Percentiles rank a stretch among this genome's conserved stretches.
Conservation (phyloP, 2,329 filamentous ascomycete species). For the Beauveria medogensis region DNA sequence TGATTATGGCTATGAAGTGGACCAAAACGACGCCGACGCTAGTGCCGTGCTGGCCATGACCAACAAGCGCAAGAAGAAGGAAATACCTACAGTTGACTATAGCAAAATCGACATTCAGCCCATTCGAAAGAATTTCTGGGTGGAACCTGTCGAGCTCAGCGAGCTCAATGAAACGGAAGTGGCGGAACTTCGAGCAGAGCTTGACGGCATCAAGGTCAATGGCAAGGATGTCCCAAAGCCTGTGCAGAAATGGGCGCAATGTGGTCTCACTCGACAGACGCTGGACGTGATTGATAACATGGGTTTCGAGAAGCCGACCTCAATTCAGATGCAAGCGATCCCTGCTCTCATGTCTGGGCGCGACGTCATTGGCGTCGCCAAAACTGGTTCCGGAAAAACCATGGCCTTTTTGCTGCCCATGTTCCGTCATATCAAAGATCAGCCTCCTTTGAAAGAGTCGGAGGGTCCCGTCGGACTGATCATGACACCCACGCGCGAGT, state of each 20-base stretch:
- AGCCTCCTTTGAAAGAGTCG: conserved; percentile 68
- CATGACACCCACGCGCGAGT: conserved; percentile 88
- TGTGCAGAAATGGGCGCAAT: conserved; percentile 94
- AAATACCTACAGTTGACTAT: conserved; percentile 83
- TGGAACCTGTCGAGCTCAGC: conserved; percentile 75
- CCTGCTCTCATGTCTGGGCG: conserved; percentile 93
- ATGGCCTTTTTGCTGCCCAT: conserved; percentile 92
- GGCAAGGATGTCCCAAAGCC: conserved; percentile 86
- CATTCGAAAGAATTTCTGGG: conserved; percentile 92
- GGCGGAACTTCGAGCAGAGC: conserved; percentile 69
- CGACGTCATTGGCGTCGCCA: conserved; percentile 92
- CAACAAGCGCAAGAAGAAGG: conserved; percentile 80
- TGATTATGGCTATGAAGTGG: conserved; percentile 51
- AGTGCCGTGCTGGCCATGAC: conserved; percentile 45
- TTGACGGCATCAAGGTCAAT: conserved; percentile 92
- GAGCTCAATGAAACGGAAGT: conserved; percentile 81
- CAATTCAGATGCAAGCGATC: conserved; percentile 92
- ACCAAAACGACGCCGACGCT: conserved; percentile 34
- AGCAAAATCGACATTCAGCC: conserved; percentile 75
- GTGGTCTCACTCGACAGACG: conserved; percentile 78
- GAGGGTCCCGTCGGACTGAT: conserved; percentile 86
- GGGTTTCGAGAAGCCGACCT: conserved; percentile 80
- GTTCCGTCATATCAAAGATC: conserved; percentile 97
- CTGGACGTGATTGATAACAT: conserved; percentile 76
- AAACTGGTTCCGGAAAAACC: conserved; percentile 96